Evolutionary conservation across 306 rosid species (phyloP), one percentile per base, ranked within the genome.

Genomic region (Morella rubra): DNA sequence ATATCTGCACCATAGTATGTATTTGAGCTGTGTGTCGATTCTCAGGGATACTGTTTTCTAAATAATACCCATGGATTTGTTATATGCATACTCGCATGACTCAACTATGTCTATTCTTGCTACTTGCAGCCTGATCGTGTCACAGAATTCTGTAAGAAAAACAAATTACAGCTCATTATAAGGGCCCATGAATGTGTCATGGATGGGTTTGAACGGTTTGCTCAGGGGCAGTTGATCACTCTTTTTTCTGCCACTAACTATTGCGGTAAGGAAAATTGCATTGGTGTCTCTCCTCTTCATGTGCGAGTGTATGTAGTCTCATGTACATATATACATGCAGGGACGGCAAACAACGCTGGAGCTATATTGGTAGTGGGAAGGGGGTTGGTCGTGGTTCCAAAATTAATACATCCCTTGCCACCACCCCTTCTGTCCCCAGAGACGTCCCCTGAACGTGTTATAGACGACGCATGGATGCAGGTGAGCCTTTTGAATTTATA

Each of bases 161-260:
- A 96, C 82, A 96, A 92, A 84, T 79, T 96, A 76, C 99, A 96
- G 88, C 96, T 96, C 62, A 96, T 96, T 75, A 84, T 96, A 82
- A 91, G 99, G 81, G 99, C 99, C 77, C 99, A 96, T 71, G 99
- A 96, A 85, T 96, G 99, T 81, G 99, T 96, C 68, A 96, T 96
- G 99, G 99, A 96, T 73, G 99, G 99, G 55, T 96, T 96, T 83
- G 99, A 96, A 84, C 88, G 98, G 74, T 96, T 96, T 87, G 99
- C 99, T 75, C 98, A 92, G 84, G 99, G 99, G 84, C 99, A 96
- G 78, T 70, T 96, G 79, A 96, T 96, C 73, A 96, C 99, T 16
- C 97, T 96, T n/a, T 96, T 96, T 80, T 96, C 99, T 61, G 99
- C 99, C 20, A 96, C 99, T 22, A 96, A 96, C 82, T 96, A 96